Base-by-base conservation (phyloP, 2,329 filamentous ascomycete species). In the Emmonsiellopsis sp. region DNA sequence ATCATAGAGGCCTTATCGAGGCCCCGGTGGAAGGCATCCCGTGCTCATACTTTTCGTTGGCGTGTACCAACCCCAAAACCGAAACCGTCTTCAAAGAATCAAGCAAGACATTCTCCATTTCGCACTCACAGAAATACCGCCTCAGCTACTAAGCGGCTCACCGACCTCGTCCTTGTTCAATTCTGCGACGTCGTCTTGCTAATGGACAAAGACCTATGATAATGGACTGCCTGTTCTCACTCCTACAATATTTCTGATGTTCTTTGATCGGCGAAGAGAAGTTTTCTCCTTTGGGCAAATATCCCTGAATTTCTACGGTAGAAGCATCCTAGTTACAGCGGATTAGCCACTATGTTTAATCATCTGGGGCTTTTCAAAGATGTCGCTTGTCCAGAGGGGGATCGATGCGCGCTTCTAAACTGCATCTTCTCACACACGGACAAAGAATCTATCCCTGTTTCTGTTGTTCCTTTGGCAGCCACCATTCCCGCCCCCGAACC, bases 381-480 rank as follows among this genome's bases (percentile, higher is more conserved):
- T 42, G 67, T 79, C 42, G 60, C 69, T 32, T 85, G 81, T 63
- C 81, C 81, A 7, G 70, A 74, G 56, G 73, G 72, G 11, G 61
- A 66, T 32, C 57, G 66, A 55, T 85, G 82, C 65, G 61, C 65
- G 33, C 67, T 84, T 10, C 68, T 77, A 11, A 74, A 75, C 57
- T 85, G 82, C 68, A 75, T 84, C 17, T 85, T 84, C 66, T 72
- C 68, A 10, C 82, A 85, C 65, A 42, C 43, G 53, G 17, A 57
- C 57, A 46, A 61, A 60, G 44, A 59, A 61, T 34, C n/a, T 54
- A 43, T 55, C 39, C 58, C 62, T 40, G 27, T 33, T 36, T 36
- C 42, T 27, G 42, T 47, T 21, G 40, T 51, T 6, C 17, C 55
- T 37, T 9, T 49, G 37, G 14, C 32, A 9, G 32, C 36, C 34